A percentile compares a stretch with the other conserved stretches of the same genome.
Evolutionary conservation across 1,284 basidiomycete genomes (phyloP).

Genomic region (Phlebopus sp.): DNA sequence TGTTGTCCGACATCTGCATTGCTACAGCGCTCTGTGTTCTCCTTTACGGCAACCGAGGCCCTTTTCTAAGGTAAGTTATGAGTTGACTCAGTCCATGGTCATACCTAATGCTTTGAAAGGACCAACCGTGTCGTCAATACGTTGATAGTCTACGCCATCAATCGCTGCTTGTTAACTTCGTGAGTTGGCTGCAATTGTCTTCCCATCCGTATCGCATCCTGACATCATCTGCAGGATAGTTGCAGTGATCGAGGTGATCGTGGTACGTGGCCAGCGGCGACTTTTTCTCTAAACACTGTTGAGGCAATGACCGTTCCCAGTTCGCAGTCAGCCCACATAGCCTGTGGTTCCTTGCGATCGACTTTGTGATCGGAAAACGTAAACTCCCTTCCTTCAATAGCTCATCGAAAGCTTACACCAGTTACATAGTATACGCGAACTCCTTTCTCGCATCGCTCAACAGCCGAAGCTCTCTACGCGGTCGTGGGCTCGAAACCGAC

Average conservation of each 20-base stretch:
- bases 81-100: background rate
- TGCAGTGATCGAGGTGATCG: conserved; percentile 40
- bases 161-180: conserved; percentile 46
- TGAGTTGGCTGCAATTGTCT: conserved; percentile 22
- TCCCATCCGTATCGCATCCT: conserved; percentile 1
- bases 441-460: conserved; percentile 46
- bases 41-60: conserved; percentile 34
- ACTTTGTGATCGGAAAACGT: conserved; percentile 49
- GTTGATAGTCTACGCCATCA: conserved; percentile 44
- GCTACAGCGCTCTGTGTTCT: conserved; percentile 36
- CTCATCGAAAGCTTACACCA: background rate
- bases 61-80: conserved; percentile 28
- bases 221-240: conserved; percentile 30
- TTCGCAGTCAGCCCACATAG: conserved; percentile 38
- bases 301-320: conserved; percentile 12
- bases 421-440: conserved; percentile 43
- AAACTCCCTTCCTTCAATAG: conserved; percentile 9
- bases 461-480: conserved; percentile 37
- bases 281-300: background rate
- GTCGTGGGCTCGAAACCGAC: conserved; percentile 4
- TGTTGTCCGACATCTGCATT: conserved; percentile 39
- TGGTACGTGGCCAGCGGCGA: conserved; percentile 24
- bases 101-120: background rate
- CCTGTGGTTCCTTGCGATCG: conserved; percentile 43
- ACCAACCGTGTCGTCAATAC: conserved; percentile 42